phyloP scores from a whole-genome alignment of 2,329 filamentous ascomycete species.

The Alternaria sp. region DNA sequence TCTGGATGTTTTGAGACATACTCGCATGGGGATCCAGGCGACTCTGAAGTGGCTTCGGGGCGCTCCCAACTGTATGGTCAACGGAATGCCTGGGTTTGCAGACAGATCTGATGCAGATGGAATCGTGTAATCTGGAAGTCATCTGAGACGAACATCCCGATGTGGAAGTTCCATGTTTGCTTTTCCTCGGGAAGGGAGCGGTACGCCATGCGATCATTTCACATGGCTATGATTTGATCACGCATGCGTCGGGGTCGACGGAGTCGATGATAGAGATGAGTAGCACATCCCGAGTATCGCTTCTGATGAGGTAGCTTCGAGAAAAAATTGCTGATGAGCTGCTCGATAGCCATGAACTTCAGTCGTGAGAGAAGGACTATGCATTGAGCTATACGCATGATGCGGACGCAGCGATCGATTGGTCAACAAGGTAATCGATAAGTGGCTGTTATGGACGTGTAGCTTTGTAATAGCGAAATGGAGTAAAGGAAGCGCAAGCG shows the following conservation, averaged over 20 bases:
- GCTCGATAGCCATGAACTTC: background rate
- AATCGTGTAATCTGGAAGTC: conserved; percentile 12
- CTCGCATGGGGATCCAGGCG: conserved; percentile 16
- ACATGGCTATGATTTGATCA: background rate
- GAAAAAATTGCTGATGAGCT: background rate
- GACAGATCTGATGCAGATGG: conserved; percentile 18
- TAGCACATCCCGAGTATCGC: background rate
- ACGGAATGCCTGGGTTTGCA: conserved; percentile 16
- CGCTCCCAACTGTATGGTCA: conserved; percentile 20
- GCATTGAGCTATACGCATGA: background rate
- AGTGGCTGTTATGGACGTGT: conserved; percentile 10
- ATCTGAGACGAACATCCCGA: conserved; percentile 17
- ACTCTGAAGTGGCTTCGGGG: conserved; percentile 13
- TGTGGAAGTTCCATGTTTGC: background rate
- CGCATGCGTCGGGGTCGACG: background rate
- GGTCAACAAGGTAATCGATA: background rate
- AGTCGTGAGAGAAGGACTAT: background rate
- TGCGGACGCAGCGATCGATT: background rate
- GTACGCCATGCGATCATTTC: background rate
- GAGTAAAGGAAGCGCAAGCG: conserved; percentile 19
- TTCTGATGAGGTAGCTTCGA: background rate
- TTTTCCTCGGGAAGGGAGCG: background rate
- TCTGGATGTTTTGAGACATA: conserved; percentile 23
- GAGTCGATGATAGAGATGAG: background rate
- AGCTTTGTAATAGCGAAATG: conserved; percentile 3